Percentiles rank a stretch among this genome's conserved stretches.
phyloP scores from a whole-genome alignment of 176 grass and related monocot species.

The Aegilops sharonensis region DNA sequence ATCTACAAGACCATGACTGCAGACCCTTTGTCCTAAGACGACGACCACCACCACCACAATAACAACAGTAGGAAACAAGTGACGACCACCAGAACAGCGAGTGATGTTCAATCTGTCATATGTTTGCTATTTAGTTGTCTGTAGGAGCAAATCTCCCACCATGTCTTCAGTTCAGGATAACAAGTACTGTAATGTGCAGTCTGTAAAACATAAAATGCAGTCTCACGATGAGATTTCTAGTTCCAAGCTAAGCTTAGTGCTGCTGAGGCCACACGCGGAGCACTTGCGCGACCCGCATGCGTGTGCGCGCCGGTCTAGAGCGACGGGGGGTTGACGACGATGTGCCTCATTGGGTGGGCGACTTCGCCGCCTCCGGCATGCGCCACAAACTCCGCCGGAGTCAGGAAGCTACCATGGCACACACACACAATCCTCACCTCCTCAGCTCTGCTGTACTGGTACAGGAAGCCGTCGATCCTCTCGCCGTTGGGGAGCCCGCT shows the following conservation, averaged over 20 bases:
- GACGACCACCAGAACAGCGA: background rate
- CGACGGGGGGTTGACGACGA: slow-evolving; percentile 50
- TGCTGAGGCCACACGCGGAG: background rate
- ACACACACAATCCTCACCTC: slow-evolving; percentile 81
- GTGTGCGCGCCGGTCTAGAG: background rate
- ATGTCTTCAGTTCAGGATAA: slow-evolving; percentile 9
- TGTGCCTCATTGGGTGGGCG: slow-evolving; percentile 65
- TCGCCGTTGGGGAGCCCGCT: slow-evolving; percentile 62
- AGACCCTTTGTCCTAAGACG: background rate
- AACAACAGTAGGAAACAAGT: background rate
- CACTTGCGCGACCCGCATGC: background rate
- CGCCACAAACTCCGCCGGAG: slow-evolving; percentile 77
- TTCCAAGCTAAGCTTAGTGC: slow-evolving; percentile 23
- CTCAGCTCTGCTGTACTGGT: slow-evolving; percentile 59
- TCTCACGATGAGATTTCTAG: slow-evolving; percentile 5
- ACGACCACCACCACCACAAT: background rate
- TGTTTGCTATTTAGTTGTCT: background rate
- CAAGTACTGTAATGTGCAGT: background rate
- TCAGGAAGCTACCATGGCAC: slow-evolving; percentile 84
- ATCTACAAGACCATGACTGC: background rate
- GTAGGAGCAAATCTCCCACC: slow-evolving; percentile 2
- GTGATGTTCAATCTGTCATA: background rate
- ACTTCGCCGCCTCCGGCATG: slow-evolving; percentile 74
- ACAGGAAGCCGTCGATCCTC: slow-evolving; percentile 76
- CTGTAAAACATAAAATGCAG: slow-evolving; percentile 19